Base-by-base conservation (phyloP, 257 asterid genomes). In the Nyctanthes arbortristis region DNA sequence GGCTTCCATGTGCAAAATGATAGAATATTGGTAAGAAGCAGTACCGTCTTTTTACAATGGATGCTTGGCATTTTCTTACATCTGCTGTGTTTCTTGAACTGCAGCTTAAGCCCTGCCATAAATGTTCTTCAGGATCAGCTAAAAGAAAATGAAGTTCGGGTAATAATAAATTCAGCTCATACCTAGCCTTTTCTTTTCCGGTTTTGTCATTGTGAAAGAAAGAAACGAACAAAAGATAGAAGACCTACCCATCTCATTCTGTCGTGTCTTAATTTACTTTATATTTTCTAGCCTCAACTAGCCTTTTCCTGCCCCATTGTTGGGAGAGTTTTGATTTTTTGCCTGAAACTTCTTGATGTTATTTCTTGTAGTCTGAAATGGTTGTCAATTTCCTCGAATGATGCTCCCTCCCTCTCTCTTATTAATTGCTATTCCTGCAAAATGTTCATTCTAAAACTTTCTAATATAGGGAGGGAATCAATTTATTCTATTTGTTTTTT, bases 1-100 rank as follows among this genome's bases (percentile, higher is more conserved):
- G 85, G 96, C 98, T 73, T 91, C 99, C 84, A 78, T 95, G 84
- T 95, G 99, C 90, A 95, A 95, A 80, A 82, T 95, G 87, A 89
- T 95, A 57, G 99, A 95, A 71, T 92, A 86, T 73, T 95, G 99
- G 99, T 95, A 83, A 69, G 77, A 33, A 64, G 27, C 39, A 3
- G 3, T 54, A 27, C 33, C 27, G 55, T 10, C 55, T 59, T 61
- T n/a, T 24, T 22, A 43, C 43, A 14, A 33, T 27, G 7, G 20
- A 71, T 35, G 27, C 52, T 40, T 35, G 28, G 47, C 52, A 63
- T 43, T 67, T 64, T 16, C 43, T 73, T 29, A 82, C 67, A 31
- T 29, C 68, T 28, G 61, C 37, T 61, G 25, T 76, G 29, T 73
- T 69, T 12, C 45, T 58, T 62, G 34, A 27, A 43, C 77, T 68